These are phyloP conservation scores for Pyropia yezoensis DNA, from an alignment of 23 red algal species.

Conservation along the genomic window DNA sequence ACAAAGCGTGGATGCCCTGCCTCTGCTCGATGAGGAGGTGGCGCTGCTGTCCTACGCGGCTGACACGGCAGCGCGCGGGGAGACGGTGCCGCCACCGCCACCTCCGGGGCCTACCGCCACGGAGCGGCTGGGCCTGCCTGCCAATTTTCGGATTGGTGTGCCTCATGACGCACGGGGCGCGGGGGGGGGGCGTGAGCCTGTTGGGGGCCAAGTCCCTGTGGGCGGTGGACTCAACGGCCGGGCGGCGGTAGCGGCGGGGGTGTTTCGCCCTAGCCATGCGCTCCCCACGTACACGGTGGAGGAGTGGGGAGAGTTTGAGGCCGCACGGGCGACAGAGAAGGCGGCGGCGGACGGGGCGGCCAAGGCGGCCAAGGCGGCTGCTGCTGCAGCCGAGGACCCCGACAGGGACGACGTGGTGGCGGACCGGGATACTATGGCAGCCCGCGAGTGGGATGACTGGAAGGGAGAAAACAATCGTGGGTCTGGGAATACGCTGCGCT, in stretches of 20 bases:
- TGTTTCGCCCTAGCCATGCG: slow-evolving; percentile 47
- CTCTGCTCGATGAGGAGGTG: slow-evolving; percentile 20
- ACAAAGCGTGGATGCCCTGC: slow-evolving; percentile 18
- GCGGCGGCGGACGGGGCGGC: slow-evolving; percentile 39
- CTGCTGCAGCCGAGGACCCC: slow-evolving; percentile 31
- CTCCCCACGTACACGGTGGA: slow-evolving; percentile 77
- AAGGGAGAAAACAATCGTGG: slow-evolving; percentile 76
- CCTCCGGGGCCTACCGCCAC: slow-evolving; percentile 13
- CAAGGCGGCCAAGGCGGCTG: slow-evolving; percentile 4
- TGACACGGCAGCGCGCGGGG: slow-evolving; percentile 13
- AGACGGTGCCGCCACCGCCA: slow-evolving; percentile 22
- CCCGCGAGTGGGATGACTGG: slow-evolving; percentile 76
- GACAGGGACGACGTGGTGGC: slow-evolving; percentile 48
- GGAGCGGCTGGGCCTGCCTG: slow-evolving; percentile 21
- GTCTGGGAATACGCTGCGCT: slow-evolving; percentile 78
- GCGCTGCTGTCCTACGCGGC: slow-evolving; percentile 31
- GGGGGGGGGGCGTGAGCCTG: no score
- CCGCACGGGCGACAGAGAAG: slow-evolving; percentile 11
- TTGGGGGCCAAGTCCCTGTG: no score
- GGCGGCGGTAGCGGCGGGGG: slow-evolving; percentile 14
- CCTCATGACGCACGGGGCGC: no score
- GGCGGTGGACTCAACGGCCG: slow-evolving; percentile 12
- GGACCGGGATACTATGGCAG: slow-evolving; percentile 33
- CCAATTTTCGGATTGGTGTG: slow-evolving; percentile 37
- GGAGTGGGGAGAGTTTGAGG: slow-evolving; percentile 73